Evolutionary conservation across 108 stramenopile genomes (phyloP).

Genomic region (Nannochloropsis salina): DNA sequence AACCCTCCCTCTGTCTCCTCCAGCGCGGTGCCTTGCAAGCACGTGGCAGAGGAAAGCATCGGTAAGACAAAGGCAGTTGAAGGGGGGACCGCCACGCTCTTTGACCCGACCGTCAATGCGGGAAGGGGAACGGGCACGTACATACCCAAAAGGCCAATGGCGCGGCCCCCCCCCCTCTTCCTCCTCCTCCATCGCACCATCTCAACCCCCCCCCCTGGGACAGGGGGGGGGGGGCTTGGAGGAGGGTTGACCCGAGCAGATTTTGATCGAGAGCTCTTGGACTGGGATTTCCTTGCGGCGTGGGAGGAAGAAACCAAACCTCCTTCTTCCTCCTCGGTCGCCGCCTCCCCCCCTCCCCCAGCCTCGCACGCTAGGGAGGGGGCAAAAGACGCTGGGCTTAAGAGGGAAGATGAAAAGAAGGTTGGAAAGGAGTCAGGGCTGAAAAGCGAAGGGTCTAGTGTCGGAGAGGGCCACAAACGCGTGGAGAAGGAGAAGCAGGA

Average conservation of each 20-base stretch:
- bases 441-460: too few relatives aligned
- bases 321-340: background rate
- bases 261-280: constrained; percentile 7
- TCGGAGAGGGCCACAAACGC: background rate
- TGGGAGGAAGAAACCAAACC: constrained; percentile 13
- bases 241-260: background rate
- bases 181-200: background rate
- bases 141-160: background rate
- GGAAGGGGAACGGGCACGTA: background rate
- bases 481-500: background rate
- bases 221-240: background rate
- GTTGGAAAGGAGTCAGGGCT: too few relatives aligned
- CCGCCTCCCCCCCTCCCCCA: background rate
- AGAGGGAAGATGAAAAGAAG: too few relatives aligned
- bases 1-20: background rate
- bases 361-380: too few relatives aligned
- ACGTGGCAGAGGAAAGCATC: background rate
- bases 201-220: background rate
- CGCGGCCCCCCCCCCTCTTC: constrained; percentile 6
- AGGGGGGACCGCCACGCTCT: background rate
- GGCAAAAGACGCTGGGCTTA: background rate
- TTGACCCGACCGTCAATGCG: background rate
- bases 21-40: background rate
- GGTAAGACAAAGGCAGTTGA: background rate
- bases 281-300: background rate